Evolutionary conservation across 2,329 filamentous ascomycete genomes (phyloP), one percentile per base, ranked within the genome.

Genomic region (Aspergillus quadrilineatus): DNA sequence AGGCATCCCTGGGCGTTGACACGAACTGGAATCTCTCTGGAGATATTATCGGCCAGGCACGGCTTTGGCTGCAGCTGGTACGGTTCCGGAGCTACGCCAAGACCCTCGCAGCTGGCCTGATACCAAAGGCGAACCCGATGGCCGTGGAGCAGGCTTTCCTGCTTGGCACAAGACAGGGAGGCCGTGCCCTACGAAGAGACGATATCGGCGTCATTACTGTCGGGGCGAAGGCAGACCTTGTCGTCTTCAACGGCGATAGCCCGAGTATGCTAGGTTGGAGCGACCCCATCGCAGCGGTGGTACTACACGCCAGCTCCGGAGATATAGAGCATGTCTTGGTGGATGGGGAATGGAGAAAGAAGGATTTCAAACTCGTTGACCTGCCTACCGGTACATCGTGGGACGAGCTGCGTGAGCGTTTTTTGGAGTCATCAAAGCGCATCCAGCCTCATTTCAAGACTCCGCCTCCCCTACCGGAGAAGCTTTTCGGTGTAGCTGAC

Each of bases 201-300:
- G 51, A 53, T 14, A 26, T 53, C n/a, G 51, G 51, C 6, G 43
- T 53, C 1, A 42, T 53, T 9, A 32, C 17, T 4, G 51, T 53
- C 3, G 51, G 51, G 1, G 51, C 51, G 1, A 53, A 71, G 84
- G 1, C 82, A 84, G 64, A 85, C 60, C 50, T 85, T 0, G 72
- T 83, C 0, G 73, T 85, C 0, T 84, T 80, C 70, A 74, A 83
- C 56, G 80, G 79, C 0, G 69, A 74, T 1, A 74, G 76, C 0
- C 81, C 82, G 0, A 55, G 53, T 46, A 69, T 85, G 63, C 69
- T 84, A 0, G 82, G 82, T 3, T 85, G 81, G 80, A 69, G 60
- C 5, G 82, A 85, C 55, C 80, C 82, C 0, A 74, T 85, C 3
- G 82, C 82, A 0, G 83, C 83, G 0, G 71, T 85, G 1, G 77